Evolutionary conservation across 148 eudicot species (phyloP).

Genomic region (Agrostemma githago): DNA sequence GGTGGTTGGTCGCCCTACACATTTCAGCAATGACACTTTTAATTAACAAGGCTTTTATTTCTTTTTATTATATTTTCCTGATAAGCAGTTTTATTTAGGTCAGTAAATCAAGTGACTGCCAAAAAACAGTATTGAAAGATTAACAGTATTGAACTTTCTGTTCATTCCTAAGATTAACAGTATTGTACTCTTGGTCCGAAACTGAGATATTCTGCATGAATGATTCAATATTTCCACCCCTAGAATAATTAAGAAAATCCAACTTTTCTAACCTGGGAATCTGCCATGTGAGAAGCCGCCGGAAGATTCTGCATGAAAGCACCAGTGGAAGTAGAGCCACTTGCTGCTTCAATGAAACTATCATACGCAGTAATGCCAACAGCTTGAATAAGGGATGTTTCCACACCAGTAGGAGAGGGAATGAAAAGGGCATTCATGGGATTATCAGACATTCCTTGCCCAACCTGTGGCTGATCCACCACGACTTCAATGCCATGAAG

Average conservation of each 20-base stretch:
- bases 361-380: conserved; percentile 69
- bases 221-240: neutral
- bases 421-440: conserved; percentile 66
- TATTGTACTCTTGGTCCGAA: neutral
- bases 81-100: neutral
- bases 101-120: neutral
- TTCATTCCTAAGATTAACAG: neutral
- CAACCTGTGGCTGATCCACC: conserved; percentile 72
- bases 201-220: neutral
- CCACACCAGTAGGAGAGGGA: conserved; percentile 56
- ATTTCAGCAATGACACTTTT: neutral
- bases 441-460: conserved; percentile 85
- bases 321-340: conserved; percentile 37
- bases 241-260: neutral
- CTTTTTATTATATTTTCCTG: too few species aligned
- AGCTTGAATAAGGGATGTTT: conserved; percentile 56
- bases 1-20: conserved; percentile 22
- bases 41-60: too few species aligned
- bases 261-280: conserved; percentile 42
- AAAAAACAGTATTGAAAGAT: neutral
- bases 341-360: conserved; percentile 63
- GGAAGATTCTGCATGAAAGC: conserved; percentile 30
- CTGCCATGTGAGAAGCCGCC: conserved; percentile 20
- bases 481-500: conserved; percentile 47
- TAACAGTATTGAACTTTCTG: neutral